Evolutionary conservation across 2,329 filamentous ascomycete genomes (phyloP).

Genomic region (Cercospora citrullina): DNA sequence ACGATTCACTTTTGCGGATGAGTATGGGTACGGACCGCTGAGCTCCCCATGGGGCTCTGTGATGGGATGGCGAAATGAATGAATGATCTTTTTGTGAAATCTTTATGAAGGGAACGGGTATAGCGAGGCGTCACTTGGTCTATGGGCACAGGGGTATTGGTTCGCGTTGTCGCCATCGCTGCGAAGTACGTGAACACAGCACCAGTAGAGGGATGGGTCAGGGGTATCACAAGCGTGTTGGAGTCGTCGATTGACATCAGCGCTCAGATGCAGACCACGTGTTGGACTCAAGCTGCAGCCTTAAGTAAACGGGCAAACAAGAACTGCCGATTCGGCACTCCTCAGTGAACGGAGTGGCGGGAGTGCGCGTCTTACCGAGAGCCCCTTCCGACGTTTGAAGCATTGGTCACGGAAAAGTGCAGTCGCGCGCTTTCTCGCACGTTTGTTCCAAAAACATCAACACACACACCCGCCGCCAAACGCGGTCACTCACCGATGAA

Average conservation of each 20-base stretch:
- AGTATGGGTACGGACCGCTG: background rate
- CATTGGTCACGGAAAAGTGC: slow-evolving; percentile 1
- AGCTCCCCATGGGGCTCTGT: background rate
- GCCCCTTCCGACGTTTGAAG: slow-evolving; percentile 3
- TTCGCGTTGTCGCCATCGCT: background rate
- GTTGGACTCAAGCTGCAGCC: background rate
- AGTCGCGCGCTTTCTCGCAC: background rate
- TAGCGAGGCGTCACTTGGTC: background rate
- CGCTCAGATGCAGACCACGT: background rate
- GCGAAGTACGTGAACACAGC: background rate
- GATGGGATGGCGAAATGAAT: background rate
- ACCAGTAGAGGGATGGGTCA: background rate
- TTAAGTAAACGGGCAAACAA: background rate
- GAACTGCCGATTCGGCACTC: background rate
- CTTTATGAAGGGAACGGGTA: background rate
- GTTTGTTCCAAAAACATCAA: slow-evolving; percentile 7
- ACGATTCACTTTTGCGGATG: background rate
- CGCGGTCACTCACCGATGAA: background rate
- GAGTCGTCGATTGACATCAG: background rate
- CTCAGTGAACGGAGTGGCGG: background rate
- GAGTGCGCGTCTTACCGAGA: background rate
- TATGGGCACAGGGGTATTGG: background rate
- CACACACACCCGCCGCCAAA: slow-evolving; percentile 2
- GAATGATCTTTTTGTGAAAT: background rate
- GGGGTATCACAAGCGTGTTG: background rate